Base-by-base conservation (phyloP, 139 green algal genomes). In the Penium margaritaceum region DNA sequence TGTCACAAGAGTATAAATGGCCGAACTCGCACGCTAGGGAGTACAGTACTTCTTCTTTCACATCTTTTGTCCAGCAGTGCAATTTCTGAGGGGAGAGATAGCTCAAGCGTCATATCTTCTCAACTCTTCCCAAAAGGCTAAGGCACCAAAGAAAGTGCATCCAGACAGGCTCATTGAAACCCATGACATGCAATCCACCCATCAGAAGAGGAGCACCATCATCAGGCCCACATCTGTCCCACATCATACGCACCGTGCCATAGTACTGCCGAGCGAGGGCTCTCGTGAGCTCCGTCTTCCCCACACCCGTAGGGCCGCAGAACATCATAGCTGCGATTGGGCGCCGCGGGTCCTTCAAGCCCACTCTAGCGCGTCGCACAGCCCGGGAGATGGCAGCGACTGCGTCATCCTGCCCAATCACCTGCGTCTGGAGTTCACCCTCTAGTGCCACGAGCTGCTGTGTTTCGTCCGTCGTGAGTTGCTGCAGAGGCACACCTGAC, bases 401-500 rank as follows among this genome's bases (percentile, higher is more conserved):
- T 0, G 89, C 89, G 6, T 86, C 82, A 29, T 84, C 82, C 81
- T 95, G 89, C 29, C 89, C 89, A 24, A 95, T 85, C 47, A 95
- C 85, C 4, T 75, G 69, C 35, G 53, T 73, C 68, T 75, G 67
- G 39, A 93, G 82, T 0, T 34, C 63, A 1, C 85, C 65, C 3
- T 79, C 83, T 62, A 95, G 84, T 3, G 75, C 60, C 32, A 86
- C 37, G 70, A 92, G 79, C 14, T 72, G 72, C 24, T 83, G 65
- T 37, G 76, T 70, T 41, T 95, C 90, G 27, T 90, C 84, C 35
- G 78, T 19, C 17, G 47, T 70, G 58, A 93, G 78, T 82, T 92
- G 90, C 78, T 93, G 84, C 27, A 96, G 82, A 27, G 91, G 91
- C 63, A 96, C 90, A 70, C 85, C 80, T 2, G 90, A 95, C 92